Percentiles rank a stretch among this genome's conserved stretches.
These are phyloP conservation scores for Mucor lusitanicus DNA, from an alignment of 371 early-diverging fungal species.

Conservation along the genomic window DNA sequence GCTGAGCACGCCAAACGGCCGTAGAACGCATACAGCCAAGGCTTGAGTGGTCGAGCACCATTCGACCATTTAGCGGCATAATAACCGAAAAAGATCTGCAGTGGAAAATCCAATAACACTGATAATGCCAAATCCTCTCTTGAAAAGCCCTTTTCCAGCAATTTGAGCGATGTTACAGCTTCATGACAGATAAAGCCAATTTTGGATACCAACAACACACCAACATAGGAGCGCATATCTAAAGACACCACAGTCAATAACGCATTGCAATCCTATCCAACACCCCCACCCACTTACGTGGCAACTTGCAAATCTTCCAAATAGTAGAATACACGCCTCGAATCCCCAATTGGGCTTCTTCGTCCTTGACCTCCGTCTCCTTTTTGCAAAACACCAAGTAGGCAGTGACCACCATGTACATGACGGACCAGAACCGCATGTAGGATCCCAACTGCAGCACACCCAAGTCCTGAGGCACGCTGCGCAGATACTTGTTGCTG, in stretches of 20 bases:
- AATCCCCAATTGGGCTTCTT: slow-evolving; percentile 59
- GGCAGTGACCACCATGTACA: slow-evolving; percentile 84
- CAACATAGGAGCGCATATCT: slow-evolving; percentile 86
- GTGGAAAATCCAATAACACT: slow-evolving; percentile 93
- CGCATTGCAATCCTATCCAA: background rate
- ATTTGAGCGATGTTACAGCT: slow-evolving; percentile 88
- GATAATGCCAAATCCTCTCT: slow-evolving; percentile 94
- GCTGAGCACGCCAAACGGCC: slow-evolving; percentile 80
- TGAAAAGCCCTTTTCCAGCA: slow-evolving; percentile 92
- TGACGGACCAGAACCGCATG: slow-evolving; percentile 89
- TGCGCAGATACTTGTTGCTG: slow-evolving; percentile 89
- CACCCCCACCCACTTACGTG: slow-evolving; percentile 56
- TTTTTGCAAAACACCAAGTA: slow-evolving; percentile 80
- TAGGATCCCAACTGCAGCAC: slow-evolving; percentile 83
- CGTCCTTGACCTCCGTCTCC: slow-evolving; percentile 51
- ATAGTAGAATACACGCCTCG: slow-evolving; percentile 65
- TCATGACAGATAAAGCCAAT: slow-evolving; percentile 96
- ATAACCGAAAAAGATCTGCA: slow-evolving; percentile 95
- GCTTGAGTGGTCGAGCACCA: slow-evolving; percentile 81
- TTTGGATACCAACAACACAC: slow-evolving; percentile 82
- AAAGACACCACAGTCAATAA: background rate
- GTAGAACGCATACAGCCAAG: slow-evolving; percentile 92
- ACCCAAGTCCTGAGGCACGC: slow-evolving; percentile 69
- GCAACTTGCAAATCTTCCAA: slow-evolving; percentile 70
- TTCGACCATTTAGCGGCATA: slow-evolving; percentile 95